These are phyloP conservation scores for Leishmania amazonensis DNA, from an alignment of 208 protist genomes.

Conservation along the genomic window DNA sequence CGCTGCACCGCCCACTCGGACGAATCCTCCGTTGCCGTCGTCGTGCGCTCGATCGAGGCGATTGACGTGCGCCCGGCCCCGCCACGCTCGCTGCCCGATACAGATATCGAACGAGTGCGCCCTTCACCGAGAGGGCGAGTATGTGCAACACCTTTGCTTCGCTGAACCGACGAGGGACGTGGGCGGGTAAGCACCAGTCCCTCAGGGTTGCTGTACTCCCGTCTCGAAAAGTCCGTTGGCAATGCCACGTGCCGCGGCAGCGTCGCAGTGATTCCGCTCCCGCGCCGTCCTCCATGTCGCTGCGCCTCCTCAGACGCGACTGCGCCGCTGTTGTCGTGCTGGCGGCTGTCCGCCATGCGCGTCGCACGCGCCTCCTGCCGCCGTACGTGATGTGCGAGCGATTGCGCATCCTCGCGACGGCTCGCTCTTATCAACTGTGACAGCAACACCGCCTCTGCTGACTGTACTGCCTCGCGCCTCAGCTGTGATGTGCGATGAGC, in stretches of 20 bases:
- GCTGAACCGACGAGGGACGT: neutral
- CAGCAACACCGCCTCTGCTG: conserved; percentile 16
- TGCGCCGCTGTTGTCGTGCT: neutral
- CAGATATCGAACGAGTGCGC: too few species aligned
- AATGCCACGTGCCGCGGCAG: neutral
- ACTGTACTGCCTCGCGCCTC: conserved; percentile 4
- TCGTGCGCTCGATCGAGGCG: neutral
- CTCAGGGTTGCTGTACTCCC: conserved; percentile 11
- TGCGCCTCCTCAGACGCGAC: neutral
- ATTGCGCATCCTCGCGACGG: conserved; percentile 1
- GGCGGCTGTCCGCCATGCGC: neutral
- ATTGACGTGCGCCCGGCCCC: neutral
- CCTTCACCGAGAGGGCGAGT: neutral
- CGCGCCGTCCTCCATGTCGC: neutral
- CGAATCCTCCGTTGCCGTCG: neutral
- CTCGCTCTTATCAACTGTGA: conserved; percentile 3
- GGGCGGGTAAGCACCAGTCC: conserved; percentile 15
- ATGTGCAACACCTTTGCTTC: neutral
- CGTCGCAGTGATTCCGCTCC: neutral
- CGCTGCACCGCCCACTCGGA: conserved; percentile 34
- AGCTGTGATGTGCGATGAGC: conserved; percentile 10
- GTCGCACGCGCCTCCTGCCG: conserved; percentile 15
- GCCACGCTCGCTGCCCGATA: neutral
- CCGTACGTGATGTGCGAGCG: conserved; percentile 7
- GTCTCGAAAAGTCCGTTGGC: neutral